Evolutionary conservation across 345 rosid genomes (phyloP).

Genomic region (Firmiana major): DNA sequence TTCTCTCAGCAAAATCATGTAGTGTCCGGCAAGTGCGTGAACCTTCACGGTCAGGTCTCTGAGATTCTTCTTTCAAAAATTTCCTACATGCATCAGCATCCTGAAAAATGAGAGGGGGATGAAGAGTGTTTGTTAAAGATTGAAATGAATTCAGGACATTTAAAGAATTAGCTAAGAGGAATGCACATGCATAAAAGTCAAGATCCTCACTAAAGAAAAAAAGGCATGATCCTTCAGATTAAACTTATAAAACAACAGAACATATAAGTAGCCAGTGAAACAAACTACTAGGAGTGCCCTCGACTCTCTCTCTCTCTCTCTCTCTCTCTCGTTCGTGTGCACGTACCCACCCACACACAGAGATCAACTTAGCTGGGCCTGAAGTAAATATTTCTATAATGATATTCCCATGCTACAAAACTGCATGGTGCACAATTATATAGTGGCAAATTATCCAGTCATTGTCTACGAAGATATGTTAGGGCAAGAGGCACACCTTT

Average conservation of each 20-base stretch:
- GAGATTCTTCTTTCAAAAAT: slow-evolving; percentile 46
- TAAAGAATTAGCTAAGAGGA: not conserved
- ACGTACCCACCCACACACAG: not conserved
- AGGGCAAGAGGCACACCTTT: slow-evolving; percentile 37
- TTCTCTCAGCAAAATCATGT: slow-evolving; percentile 89
- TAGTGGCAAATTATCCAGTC: not conserved
- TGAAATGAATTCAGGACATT: not conserved
- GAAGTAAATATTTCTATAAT: not conserved
- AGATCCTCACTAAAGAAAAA: not conserved
- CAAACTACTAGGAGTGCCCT: not conserved
- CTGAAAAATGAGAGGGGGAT: slow-evolving; percentile 27
- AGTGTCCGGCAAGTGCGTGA: slow-evolving; percentile 49
- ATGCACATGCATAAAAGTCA: not conserved
- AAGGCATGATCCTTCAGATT: not conserved
- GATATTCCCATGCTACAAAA: not conserved
- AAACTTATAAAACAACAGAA: not conserved
- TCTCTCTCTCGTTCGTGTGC: no score
- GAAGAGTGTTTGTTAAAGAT: not conserved
- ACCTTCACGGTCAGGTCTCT: slow-evolving; percentile 38
- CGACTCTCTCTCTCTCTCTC: slow-evolving; percentile 5
- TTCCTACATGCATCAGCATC: slow-evolving; percentile 56
- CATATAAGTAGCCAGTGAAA: not conserved
- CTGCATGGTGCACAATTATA: not conserved
- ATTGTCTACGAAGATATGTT: not conserved
- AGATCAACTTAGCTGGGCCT: not conserved